Evolutionary conservation across 129 eudicot species (phyloP), one percentile per base, ranked within the genome.

Genomic region (Erigeron canadensis): DNA sequence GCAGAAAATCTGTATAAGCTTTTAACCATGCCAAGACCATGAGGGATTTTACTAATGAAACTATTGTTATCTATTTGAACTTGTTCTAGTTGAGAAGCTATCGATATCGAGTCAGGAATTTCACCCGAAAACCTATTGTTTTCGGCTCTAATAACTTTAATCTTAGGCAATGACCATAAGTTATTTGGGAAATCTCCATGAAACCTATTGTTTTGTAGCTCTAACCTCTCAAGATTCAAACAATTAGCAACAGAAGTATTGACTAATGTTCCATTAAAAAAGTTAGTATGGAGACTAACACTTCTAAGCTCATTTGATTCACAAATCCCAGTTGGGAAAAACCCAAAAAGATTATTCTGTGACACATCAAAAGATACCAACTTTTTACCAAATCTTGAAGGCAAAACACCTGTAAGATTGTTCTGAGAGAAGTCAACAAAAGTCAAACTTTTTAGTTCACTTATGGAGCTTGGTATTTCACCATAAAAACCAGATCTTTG

Each of bases 41-140:
- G 79, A 67, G 98, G 96, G 67, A 93, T 67, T 80, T 47, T 78
- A 72, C 91, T 69, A 48, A 68, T 82, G 72, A 93, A 89, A 55
- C 92, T 89, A 76, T 93, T 93, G 83, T 93, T 93, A 84, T 93
- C 98, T 67, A 93, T 87, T 77, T 93, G 96, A 82, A 93, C 98
- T 82, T 93, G 96, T 82, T 93, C 98, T 16, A 93, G 17, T 39
- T 87, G 88, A 65, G 84, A 59, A 84, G 96, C 86, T 80, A 23
- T 81, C 34, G 95, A 80, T 71, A 93, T 71, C 0, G 84, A 81
- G 69, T 93, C 96, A 48, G 98, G 95, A 34, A 93, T 87, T 80
- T 82, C 82, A 47, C 98, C 98, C 1, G 84, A 75, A 82, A 93
- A 93, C 44, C 75, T 53, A 63, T 93, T 93, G 87, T 89, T 89